Evolutionary conservation across 2,329 filamentous ascomycete genomes (phyloP), one percentile per base, ranked within the genome.

Genomic region (Stenocarpella maydis): DNA sequence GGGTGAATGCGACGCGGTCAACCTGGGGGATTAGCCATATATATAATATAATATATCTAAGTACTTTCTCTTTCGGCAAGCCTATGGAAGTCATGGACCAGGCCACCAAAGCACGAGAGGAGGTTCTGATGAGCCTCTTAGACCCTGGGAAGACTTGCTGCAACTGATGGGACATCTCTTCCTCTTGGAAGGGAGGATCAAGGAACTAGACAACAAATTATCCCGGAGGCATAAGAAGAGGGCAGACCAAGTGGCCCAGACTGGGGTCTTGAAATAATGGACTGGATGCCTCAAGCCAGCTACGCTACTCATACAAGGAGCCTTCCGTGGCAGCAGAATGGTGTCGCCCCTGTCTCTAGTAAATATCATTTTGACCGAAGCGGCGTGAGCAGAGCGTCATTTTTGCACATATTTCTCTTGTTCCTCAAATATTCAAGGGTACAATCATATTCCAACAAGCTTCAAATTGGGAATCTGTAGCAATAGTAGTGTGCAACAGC

Each of bases 291-390:
- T 50, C 1, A 53, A 7, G 10, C 50, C 55, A 1, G 37, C 34
- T 2, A 58, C 63, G 47, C 34, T 68, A 4, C 45, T 68, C 4
- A 41, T 64, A 9, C 66, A 68, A 19, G 55, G 66, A 1, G 24
- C 17, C 66, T 68, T 63, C 3, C 45, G 28, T 5, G 19, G 37
- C 10, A 63, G 31, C 45, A 41, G 21, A n/a, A 24, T 37, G 12
- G 34, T 49, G 6, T 68, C 66, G 4, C 55, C 55, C 4, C 19
- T 68, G 1, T 54, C 67, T 6, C 19, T 55, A 2, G 49, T 68
- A 21, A 31, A 28, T n/a, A 34, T 24, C 67, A 43, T 47, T 47
- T 15, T 52, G 49, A 26, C 47, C 3, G 28, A 64, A 31, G 28
- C 49, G 34, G 26, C 12, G 2, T 21, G n/a, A 17, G 9, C 21